Percentiles rank a stretch among this genome's conserved stretches.
Conservation (phyloP, 345 rosid genomes). For the Clausena lansium region DNA sequence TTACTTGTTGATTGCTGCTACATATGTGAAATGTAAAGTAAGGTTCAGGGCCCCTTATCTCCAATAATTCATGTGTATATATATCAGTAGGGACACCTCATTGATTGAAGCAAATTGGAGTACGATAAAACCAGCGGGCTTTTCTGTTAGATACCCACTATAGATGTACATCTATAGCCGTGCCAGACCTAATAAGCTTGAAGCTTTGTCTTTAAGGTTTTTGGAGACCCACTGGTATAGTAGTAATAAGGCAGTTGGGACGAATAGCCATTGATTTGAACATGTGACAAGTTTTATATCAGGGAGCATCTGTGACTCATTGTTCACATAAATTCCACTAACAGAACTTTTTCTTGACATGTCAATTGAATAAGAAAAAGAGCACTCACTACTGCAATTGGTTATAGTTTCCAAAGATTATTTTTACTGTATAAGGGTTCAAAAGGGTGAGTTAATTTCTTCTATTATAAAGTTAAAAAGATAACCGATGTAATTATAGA, state of each 20-base stretch:
- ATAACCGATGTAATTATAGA: too few species aligned
- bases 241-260: neutral
- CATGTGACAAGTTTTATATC: neutral
- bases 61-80: neutral
- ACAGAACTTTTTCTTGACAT: neutral
- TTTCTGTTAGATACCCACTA: slow-evolving; percentile 1
- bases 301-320: neutral
- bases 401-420: neutral
- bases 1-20: too few species aligned
- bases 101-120: slow-evolving; percentile 2
- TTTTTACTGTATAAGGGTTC: neutral
- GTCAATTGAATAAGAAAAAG: neutral
- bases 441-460: neutral
- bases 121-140: slow-evolving; percentile 11
- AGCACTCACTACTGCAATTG: neutral
- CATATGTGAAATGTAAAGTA: neutral
- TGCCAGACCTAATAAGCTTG: neutral
- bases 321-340: neutral
- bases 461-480: neutral
- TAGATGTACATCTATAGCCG: too few species aligned
- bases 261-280: neutral
- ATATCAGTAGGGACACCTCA: neutral
- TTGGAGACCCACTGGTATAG: neutral
- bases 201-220: slow-evolving; percentile 9
- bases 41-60: slow-evolving; percentile 1